These are phyloP conservation scores for Lagenidium giganteum DNA, from an alignment of 352 stramenopile genomes.

Conservation along the genomic window DNA sequence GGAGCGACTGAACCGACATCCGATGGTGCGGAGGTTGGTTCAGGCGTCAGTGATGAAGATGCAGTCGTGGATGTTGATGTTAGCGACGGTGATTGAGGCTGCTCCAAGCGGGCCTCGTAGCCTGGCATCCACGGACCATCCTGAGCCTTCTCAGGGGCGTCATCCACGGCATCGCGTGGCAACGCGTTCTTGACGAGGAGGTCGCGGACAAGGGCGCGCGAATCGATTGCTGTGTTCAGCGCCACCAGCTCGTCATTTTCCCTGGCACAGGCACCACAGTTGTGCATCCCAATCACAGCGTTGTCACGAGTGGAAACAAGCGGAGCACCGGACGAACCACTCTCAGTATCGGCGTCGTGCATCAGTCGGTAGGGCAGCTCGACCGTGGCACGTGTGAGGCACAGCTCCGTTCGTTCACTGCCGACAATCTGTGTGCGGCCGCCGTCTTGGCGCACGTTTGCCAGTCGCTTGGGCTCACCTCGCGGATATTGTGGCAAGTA, in stretches of 20 bases:
- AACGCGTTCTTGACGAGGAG: constrained; percentile 20
- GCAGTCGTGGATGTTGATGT: too few species aligned
- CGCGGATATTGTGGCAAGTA: constrained; percentile 43
- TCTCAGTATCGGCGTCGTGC: constrained; percentile 38
- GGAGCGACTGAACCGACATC: too few species aligned
- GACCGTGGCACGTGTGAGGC: constrained; percentile 11
- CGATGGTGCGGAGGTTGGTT: too few species aligned
- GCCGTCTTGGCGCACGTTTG: constrained; percentile 19
- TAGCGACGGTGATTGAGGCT: too few species aligned
- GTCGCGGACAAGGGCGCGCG: constrained; percentile 27
- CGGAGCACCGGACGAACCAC: constrained; percentile 35
- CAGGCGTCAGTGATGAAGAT: too few species aligned
- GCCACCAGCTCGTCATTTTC: too few species aligned
- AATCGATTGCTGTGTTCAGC: constrained; percentile 28
- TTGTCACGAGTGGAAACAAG: constrained; percentile 36
- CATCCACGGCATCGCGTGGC: constrained; percentile 19
- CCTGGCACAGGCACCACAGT: constrained; percentile 22
- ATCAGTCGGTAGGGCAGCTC: constrained; percentile 23
- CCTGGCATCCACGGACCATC: constrained; percentile 20
- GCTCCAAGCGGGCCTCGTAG: too few species aligned
- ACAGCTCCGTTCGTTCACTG: constrained; percentile 13
- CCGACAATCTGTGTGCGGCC: constrained; percentile 17
- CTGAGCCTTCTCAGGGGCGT: constrained; percentile 11
- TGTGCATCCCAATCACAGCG: constrained; percentile 37
- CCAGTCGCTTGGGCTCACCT: constrained; percentile 30